Evolutionary conservation across 345 rosid species (phyloP).

Genomic region (Camelina hispida): DNA sequence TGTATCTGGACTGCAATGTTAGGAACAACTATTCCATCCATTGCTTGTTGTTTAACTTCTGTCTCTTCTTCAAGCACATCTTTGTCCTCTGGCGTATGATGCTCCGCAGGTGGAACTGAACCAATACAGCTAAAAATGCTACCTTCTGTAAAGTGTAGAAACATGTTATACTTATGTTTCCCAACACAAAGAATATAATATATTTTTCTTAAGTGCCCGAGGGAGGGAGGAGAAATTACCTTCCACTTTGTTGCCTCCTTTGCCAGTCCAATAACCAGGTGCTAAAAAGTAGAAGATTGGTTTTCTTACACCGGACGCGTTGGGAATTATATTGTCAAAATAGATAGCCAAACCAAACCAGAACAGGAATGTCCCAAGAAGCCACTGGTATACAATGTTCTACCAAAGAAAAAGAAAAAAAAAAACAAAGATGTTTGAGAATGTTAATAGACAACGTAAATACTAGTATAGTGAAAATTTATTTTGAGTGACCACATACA

Average conservation of each 20-base stretch:
- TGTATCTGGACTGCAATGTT: slow-evolving; percentile 78
- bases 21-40: slow-evolving; percentile 52
- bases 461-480: background rate
- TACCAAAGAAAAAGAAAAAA: slow-evolving; percentile 49
- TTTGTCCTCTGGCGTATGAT: slow-evolving; percentile 64
- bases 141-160: slow-evolving; percentile 59
- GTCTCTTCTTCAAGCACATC: slow-evolving; percentile 90
- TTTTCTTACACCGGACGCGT: slow-evolving; percentile 80
- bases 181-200: background rate
- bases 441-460: background rate
- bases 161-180: slow-evolving; percentile 2
- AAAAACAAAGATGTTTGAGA: slow-evolving; percentile 29
- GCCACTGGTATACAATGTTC: slow-evolving; percentile 74
- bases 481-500: slow-evolving; percentile 48
- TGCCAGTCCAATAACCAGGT: slow-evolving; percentile 87
- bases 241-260: slow-evolving; percentile 67
- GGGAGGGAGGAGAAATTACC: slow-evolving; percentile 47
- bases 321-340: slow-evolving; percentile 83
- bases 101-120: slow-evolving; percentile 61
- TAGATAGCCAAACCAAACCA: slow-evolving; percentile 82
- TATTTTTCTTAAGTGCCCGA: background rate
- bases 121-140: slow-evolving; percentile 73
- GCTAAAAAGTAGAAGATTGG: slow-evolving; percentile 68
- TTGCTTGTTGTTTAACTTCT: slow-evolving; percentile 56
- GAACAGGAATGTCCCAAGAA: slow-evolving; percentile 56